Evolutionary conservation across 805 yeast genomes (phyloP), one percentile per base, ranked within the genome.

Genomic region (Saccharomycopsis malanga): DNA sequence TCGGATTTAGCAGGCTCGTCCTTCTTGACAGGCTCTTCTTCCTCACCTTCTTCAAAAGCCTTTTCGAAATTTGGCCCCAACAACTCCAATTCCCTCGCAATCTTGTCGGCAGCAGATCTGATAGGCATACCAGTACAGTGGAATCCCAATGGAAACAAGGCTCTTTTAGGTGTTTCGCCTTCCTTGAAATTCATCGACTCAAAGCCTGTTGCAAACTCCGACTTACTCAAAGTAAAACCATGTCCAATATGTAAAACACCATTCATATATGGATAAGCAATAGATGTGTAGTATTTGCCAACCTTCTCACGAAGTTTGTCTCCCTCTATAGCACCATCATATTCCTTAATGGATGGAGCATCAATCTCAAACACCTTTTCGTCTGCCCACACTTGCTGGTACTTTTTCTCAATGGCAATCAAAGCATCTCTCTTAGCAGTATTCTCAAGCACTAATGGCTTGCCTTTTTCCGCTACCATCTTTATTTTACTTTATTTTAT

Each of bases 81-180:
- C 64, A 77, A 65, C 69, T 93, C 97, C 50, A 89, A 73, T 72
- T 93, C 98, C 65, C 98, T 81, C 61, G 78, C 79, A 61, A 93
- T 75, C 69, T 93, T 91, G 69, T 91, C 98, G 42, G 98, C 98
- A 60, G 96, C 77, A 24, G 98, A 91, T 63, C 79, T 74, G 64
- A 93, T 93, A 46, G 98, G 98, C 96, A 93, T 84, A 74, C 98
- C 98, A 30, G 98, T 93, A 76, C 98, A 93, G 69, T 93, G 98
- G 83, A 91, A 93, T 42, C 98, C 98, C 49, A 93, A 74, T 44
- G 98, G 98, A 70, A 87, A 93, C 52, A 89, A 71, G 32, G 96
- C 96, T 58, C 84, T 77, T 68, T 83, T 87, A 25, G 45, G 49
- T 20, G 49, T 20, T 24, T 32, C 21, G 30, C 54, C 54, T 18